Percentiles rank a stretch among this genome's conserved stretches.
phyloP scores from a whole-genome alignment of 306 rosid genomes.

The Quillaja saponaria region DNA sequence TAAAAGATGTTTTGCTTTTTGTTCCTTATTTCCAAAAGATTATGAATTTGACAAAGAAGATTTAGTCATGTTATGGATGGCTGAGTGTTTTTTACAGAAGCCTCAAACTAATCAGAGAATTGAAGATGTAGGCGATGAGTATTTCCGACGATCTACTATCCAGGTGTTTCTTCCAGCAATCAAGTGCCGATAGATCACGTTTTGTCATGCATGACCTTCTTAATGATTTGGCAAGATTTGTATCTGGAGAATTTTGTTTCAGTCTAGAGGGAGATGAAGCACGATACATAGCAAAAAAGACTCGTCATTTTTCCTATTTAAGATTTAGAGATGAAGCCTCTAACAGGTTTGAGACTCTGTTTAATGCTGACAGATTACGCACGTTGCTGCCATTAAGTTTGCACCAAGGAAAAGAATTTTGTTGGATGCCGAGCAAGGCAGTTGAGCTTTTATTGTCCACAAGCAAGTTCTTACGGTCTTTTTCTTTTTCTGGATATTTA shows the following conservation, averaged over 20 bases:
- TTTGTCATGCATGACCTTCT: constrained; percentile 46
- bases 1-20: constrained; percentile 36
- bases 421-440: background rate
- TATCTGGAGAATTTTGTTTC: constrained; percentile 1
- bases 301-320: constrained; percentile 24
- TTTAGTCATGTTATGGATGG: constrained; percentile 40
- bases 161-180: constrained; percentile 35
- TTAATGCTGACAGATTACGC: background rate
- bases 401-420: background rate
- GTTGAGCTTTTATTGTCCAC: background rate
- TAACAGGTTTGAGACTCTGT: background rate
- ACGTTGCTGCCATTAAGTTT: background rate
- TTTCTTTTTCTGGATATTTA: background rate
- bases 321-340: background rate
- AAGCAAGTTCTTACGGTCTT: constrained; percentile 2
- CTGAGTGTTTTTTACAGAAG: constrained; percentile 26
- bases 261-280: background rate
- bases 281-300: background rate
- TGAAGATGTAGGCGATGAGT: constrained; percentile 27
- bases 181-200: background rate
- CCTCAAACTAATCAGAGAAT: background rate
- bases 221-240: constrained; percentile 32
- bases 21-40: constrained; percentile 33
- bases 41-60: constrained; percentile 13
- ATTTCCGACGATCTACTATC: constrained; percentile 22